A percentile compares a stretch with the other conserved stretches of the same genome.
These are phyloP conservation scores for Cryptococcus jaspeensis DNA, from an alignment of 1,284 basidiomycete genomes.

Conservation along the genomic window DNA sequence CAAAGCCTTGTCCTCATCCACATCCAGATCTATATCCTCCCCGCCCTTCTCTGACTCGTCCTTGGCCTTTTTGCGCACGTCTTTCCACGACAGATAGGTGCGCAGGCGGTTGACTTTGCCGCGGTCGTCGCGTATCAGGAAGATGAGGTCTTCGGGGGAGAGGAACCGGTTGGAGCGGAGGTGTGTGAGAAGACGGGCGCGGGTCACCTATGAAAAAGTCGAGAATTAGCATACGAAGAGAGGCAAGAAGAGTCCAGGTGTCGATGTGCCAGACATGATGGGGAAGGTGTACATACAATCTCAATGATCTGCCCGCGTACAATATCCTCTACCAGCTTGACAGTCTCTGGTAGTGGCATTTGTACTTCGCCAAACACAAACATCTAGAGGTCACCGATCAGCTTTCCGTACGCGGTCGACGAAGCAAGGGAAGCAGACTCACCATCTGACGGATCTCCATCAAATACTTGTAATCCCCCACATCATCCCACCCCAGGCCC, in stretches of 20 bases:
- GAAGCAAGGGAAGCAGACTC: slow-evolving; percentile 13
- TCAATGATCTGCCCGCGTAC: slow-evolving; percentile 91
- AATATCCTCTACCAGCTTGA: slow-evolving; percentile 91
- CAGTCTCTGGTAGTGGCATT: slow-evolving; percentile 81
- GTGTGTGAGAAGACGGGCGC: slow-evolving; percentile 79
- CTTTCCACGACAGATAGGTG: slow-evolving; percentile 97
- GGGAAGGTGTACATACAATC: slow-evolving; percentile 61
- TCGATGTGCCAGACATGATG: background rate
- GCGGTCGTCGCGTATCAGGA: slow-evolving; percentile 90
- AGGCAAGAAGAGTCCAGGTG: background rate
- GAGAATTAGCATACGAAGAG: background rate
- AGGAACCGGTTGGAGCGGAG: slow-evolving; percentile 80
- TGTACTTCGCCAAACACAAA: slow-evolving; percentile 96
- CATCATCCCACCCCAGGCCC: slow-evolving; percentile 9
- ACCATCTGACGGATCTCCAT: slow-evolving; percentile 84
- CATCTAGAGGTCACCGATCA: slow-evolving; percentile 61
- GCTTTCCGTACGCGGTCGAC: background rate
- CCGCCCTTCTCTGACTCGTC: slow-evolving; percentile 58
- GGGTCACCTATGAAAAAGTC: slow-evolving; percentile 66
- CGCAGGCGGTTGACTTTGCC: slow-evolving; percentile 90
- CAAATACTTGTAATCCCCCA: slow-evolving; percentile 67
- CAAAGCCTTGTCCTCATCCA: slow-evolving; percentile 65
- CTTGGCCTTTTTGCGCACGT: slow-evolving; percentile 92
- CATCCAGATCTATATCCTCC: slow-evolving; percentile 75
- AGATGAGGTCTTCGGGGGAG: slow-evolving; percentile 91